Conservation (phyloP, 805 yeast species). For the Nakazawaea ishiwadae region DNA sequence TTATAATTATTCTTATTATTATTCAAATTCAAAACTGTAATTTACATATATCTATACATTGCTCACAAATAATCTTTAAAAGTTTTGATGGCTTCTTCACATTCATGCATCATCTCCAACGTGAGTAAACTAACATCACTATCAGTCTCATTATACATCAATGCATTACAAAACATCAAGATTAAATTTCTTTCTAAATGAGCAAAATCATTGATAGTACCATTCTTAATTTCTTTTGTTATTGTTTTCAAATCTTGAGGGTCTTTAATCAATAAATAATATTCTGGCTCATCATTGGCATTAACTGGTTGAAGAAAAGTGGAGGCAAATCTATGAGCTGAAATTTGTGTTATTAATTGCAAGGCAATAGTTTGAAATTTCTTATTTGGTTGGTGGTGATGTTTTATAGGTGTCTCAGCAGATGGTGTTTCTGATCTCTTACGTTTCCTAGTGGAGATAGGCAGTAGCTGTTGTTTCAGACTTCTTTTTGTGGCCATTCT, state of each 20-base stretch:
- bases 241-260: conserved; percentile 71
- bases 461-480: not conserved
- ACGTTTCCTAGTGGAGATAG: conserved; percentile 15
- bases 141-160: conserved; percentile 71
- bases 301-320: conserved; percentile 70
- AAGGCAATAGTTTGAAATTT: conserved; percentile 58
- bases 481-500: conserved; percentile 2
- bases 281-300: conserved; percentile 63
- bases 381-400: conserved; percentile 31
- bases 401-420: conserved; percentile 12
- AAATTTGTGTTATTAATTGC: conserved; percentile 58
- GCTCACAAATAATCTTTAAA: conserved; percentile 43
- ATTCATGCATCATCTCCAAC: conserved; percentile 66
- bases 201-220: conserved; percentile 40
- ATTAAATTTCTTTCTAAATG: conserved; percentile 65
- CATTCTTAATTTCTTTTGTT: conserved; percentile 51
- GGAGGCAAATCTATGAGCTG: conserved; percentile 69
- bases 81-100: conserved; percentile 48
- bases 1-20: not conserved
- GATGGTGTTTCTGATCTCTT: conserved; percentile 16
- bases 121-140: conserved; percentile 61
- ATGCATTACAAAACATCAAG: conserved; percentile 78
- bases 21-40: not conserved
- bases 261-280: conserved; percentile 51
- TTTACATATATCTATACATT: not conserved